phyloP scores from a whole-genome alignment of 116 monocot species.

The Posidonia oceanica region DNA sequence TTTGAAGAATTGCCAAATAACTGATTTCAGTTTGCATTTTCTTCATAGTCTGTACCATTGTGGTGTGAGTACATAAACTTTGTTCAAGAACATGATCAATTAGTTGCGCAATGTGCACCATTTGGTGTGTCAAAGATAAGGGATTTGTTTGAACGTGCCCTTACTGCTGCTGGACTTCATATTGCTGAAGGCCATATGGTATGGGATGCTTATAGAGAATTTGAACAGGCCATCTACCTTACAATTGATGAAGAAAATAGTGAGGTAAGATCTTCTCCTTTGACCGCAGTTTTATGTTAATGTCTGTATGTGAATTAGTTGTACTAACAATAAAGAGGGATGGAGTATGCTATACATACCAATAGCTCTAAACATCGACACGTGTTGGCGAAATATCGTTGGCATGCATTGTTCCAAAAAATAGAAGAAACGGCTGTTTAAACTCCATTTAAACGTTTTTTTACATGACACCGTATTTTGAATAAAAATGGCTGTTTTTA shows the following conservation, averaged over 20 bases:
- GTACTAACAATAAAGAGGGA: too few relatives aligned
- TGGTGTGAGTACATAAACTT: slow-evolving; percentile 90
- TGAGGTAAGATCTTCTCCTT: slow-evolving; percentile 32
- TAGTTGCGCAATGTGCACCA: slow-evolving; percentile 63
- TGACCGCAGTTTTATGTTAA: background rate
- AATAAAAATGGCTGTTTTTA: too few relatives aligned
- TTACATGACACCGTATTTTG: too few relatives aligned
- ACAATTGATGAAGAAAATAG: slow-evolving; percentile 40
- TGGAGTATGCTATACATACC: too few relatives aligned
- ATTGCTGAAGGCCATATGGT: slow-evolving; percentile 62
- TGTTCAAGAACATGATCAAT: slow-evolving; percentile 68
- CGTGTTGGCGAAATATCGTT: too few relatives aligned
- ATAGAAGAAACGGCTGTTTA: too few relatives aligned
- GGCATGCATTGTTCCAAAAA: too few relatives aligned
- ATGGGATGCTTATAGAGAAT: slow-evolving; percentile 91
- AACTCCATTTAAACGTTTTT: too few relatives aligned
- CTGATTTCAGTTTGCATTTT: slow-evolving; percentile 7
- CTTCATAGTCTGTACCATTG: slow-evolving; percentile 70
- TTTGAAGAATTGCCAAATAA: background rate
- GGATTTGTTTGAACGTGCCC: slow-evolving; percentile 73
- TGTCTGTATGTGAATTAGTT: background rate
- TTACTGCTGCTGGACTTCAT: slow-evolving; percentile 83
- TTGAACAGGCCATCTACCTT: slow-evolving; percentile 75
- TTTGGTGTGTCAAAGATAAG: slow-evolving; percentile 77
- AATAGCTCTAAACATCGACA: too few relatives aligned